These are phyloP conservation scores for Debaryomycetaceae sp. DNA, from an alignment of 1,139 yeast genomes.

Conservation along the genomic window DNA sequence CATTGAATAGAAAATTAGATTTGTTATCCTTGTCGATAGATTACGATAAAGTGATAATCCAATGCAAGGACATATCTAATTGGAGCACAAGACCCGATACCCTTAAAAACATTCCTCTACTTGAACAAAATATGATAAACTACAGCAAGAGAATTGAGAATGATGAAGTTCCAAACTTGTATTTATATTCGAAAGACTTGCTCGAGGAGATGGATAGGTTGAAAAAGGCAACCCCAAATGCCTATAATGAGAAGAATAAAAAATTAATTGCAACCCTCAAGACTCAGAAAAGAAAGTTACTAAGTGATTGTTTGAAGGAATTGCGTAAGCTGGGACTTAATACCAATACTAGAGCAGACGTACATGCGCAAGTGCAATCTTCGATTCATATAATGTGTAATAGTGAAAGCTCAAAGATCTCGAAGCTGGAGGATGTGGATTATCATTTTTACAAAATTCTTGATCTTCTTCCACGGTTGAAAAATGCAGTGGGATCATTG, in stretches of 20 bases:
- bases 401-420: constrained; percentile 42
- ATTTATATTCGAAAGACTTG: constrained; percentile 53
- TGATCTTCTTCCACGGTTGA: constrained; percentile 76
- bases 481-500: constrained; percentile 59
- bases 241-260: constrained; percentile 69
- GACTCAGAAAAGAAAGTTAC: constrained; percentile 70
- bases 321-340: constrained; percentile 73
- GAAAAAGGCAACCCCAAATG: constrained; percentile 72
- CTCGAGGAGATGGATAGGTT: constrained; percentile 59
- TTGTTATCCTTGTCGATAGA: constrained; percentile 13
- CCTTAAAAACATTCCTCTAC: constrained; percentile 46
- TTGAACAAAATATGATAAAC: constrained; percentile 54
- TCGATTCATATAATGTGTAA: constrained; percentile 61
- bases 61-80: constrained; percentile 25
- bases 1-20: constrained; percentile 4
- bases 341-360: constrained; percentile 61
- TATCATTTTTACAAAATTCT: constrained; percentile 62
- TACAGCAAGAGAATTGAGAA: constrained; percentile 38
- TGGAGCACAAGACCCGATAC: constrained; percentile 59
- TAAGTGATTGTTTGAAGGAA: constrained; percentile 75
- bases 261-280: constrained; percentile 69
- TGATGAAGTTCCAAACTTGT: constrained; percentile 37
- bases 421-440: constrained; percentile 48
- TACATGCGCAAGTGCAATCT: constrained; percentile 57
- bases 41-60: constrained; percentile 10